A percentile compares a stretch with the other conserved stretches of the same genome.
Evolutionary conservation across 345 rosid genomes (phyloP).

Genomic region (Heritiera littoralis): DNA sequence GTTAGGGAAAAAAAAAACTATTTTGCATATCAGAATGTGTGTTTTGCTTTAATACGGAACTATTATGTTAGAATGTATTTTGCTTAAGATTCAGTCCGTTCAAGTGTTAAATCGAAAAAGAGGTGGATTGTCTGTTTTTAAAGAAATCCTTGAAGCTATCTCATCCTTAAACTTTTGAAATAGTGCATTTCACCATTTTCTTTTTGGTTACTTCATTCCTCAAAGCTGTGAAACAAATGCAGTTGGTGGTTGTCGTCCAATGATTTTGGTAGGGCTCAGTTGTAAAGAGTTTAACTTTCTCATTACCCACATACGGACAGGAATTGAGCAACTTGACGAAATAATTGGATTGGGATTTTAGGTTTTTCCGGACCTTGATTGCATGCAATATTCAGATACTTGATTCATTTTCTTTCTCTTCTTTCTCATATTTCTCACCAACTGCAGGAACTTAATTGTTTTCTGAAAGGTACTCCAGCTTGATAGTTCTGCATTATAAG

Average conservation of each 20-base stretch:
- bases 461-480: not conserved
- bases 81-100: not conserved
- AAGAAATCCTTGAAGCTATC: no score
- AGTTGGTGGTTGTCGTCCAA: not conserved
- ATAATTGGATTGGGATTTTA: not conserved
- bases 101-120: not conserved
- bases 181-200: not conserved
- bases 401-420: not conserved
- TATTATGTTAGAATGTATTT: not conserved
- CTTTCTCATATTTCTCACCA: not conserved
- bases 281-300: not conserved
- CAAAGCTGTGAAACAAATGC: not conserved
- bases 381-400: not conserved
- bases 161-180: no score
- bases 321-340: not conserved
- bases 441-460: not conserved
- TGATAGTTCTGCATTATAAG: conserved; percentile 1
- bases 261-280: not conserved
- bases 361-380: not conserved
- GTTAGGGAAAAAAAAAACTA: not conserved
- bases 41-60: not conserved
- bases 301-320: not conserved
- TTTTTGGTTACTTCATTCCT: not conserved
- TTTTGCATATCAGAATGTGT: not conserved
- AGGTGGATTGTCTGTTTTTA: not conserved